Evolutionary conservation across 2,329 filamentous ascomycete species (phyloP).

Genomic region (Nannizziopsis barbatae): DNA sequence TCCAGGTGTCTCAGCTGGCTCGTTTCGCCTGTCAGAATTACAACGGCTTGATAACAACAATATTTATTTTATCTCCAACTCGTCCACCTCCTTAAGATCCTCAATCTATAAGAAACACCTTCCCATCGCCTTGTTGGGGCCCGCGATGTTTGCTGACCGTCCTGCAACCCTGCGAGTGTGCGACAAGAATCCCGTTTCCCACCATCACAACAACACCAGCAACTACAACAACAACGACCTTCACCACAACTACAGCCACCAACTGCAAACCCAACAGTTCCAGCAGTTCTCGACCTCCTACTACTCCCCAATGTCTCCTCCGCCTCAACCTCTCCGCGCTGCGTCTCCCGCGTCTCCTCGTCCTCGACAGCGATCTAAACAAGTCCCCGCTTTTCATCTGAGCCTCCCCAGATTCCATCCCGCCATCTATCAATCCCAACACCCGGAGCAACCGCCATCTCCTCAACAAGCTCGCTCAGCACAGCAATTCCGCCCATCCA

Average conservation of each 20-base stretch:
- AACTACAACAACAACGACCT: no score
- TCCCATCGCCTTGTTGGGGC: not conserved
- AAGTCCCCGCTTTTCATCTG: constrained; percentile 23
- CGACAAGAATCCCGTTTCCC: constrained; percentile 12
- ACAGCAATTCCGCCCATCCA: constrained; percentile 19
- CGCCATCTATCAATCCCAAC: constrained; percentile 31
- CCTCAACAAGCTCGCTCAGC: constrained; percentile 25
- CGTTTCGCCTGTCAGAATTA: no score
- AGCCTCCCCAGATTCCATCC: constrained; percentile 39
- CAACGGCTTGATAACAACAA: not conserved
- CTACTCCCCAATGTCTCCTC: constrained; percentile 23
- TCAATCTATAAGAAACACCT: not conserved
- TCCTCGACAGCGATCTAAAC: constrained; percentile 12
- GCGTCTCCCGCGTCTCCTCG: constrained; percentile 12
- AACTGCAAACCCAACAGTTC: no score
- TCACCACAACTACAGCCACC: no score
- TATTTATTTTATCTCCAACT: not conserved
- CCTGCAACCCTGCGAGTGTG: constrained; percentile 13
- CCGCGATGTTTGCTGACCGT: constrained; percentile 8
- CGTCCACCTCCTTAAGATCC: not conserved
- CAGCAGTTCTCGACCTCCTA: not conserved
- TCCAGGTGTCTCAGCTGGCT: no score
- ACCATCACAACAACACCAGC: constrained; percentile 14
- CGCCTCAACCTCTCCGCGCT: constrained; percentile 18
- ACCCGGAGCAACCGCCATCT: constrained; percentile 21